Percentiles rank a stretch among this genome's conserved stretches.
phyloP scores from a whole-genome alignment of 208 protist species.

The Trypanosoma theileri region DNA sequence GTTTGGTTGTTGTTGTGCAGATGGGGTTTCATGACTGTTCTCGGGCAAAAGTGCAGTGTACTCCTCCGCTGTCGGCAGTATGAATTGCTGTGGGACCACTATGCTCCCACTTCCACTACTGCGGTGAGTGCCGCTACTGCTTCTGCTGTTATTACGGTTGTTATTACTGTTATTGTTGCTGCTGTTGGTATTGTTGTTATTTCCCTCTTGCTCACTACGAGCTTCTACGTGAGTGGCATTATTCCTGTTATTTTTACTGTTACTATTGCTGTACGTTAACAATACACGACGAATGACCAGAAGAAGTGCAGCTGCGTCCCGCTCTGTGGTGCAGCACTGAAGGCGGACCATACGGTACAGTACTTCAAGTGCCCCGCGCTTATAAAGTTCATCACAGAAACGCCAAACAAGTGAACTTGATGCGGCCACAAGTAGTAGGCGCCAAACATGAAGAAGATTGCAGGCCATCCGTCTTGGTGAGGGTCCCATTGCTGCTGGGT shows the following conservation, averaged over 20 bases:
- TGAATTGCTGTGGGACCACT: not conserved
- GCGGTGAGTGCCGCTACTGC: not conserved
- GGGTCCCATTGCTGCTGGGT: too few relatives aligned
- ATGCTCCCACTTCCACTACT: not conserved
- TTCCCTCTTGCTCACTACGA: not conserved
- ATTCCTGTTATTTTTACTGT: not conserved
- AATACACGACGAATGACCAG: slow-evolving; percentile 60
- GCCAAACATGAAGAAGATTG: slow-evolving; percentile 25
- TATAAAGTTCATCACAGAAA: slow-evolving; percentile 52
- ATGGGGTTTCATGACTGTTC: too few relatives aligned
- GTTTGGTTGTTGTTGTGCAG: not conserved
- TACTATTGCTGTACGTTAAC: slow-evolving; percentile 31
- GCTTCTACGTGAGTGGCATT: too few relatives aligned
- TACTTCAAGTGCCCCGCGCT: slow-evolving; percentile 43
- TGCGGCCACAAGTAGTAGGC: slow-evolving; percentile 21
- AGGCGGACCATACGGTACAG: slow-evolving; percentile 49
- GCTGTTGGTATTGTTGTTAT: slow-evolving; percentile 7
- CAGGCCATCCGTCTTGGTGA: slow-evolving; percentile 18
- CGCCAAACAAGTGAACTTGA: slow-evolving; percentile 32
- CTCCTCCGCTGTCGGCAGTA: too few relatives aligned
- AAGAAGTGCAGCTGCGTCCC: slow-evolving; percentile 61
- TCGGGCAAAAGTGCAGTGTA: too few relatives aligned
- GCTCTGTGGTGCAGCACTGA: slow-evolving; percentile 46
- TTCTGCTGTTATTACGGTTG: not conserved
- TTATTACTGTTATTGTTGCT: not conserved